phyloP scores from a whole-genome alignment of 129 eudicot genomes.

The Escallonia herrerae region DNA sequence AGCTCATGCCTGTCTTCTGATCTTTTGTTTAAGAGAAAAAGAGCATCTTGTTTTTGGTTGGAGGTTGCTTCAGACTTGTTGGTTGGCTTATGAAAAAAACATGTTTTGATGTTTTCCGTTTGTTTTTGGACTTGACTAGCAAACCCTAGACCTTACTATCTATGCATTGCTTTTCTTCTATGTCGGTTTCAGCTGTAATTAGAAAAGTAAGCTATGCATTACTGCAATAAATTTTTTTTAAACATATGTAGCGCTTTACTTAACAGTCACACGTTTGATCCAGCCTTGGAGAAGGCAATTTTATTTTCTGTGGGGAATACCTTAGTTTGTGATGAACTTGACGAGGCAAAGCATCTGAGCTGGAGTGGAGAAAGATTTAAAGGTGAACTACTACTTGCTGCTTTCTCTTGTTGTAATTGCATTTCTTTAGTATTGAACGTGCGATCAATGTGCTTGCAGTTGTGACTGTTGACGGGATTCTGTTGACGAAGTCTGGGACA shows the following conservation, averaged over 20 bases:
- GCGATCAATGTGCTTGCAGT: constrained; percentile 40
- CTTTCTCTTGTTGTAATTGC: neutral
- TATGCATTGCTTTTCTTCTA: too few species aligned
- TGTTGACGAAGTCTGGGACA: constrained; percentile 94
- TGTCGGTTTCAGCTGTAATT: neutral
- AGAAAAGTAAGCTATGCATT: neutral
- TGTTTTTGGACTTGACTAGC: too few species aligned
- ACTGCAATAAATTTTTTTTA: neutral
- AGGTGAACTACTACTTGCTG: constrained; percentile 34
- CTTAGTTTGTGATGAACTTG: constrained; percentile 89
- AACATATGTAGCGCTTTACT: constrained; percentile 23
- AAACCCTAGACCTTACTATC: too few species aligned
- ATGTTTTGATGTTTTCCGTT: too few species aligned
- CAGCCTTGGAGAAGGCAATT: constrained; percentile 78
- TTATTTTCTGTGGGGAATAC: constrained; percentile 96
- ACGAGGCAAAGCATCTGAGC: constrained; percentile 84
- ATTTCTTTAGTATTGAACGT: too few species aligned
- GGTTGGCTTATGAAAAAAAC: too few species aligned
- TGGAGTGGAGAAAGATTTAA: constrained; percentile 91
- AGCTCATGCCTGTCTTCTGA: too few species aligned
- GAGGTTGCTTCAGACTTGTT: too few species aligned
- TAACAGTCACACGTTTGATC: constrained; percentile 74
- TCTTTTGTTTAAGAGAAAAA: too few species aligned
- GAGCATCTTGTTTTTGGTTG: too few species aligned
- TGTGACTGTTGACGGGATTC: constrained; percentile 90